A percentile compares a stretch with the other conserved stretches of the same genome.
Evolutionary conservation across 257 asterid species (phyloP).

Genomic region (Petunia axillaris): DNA sequence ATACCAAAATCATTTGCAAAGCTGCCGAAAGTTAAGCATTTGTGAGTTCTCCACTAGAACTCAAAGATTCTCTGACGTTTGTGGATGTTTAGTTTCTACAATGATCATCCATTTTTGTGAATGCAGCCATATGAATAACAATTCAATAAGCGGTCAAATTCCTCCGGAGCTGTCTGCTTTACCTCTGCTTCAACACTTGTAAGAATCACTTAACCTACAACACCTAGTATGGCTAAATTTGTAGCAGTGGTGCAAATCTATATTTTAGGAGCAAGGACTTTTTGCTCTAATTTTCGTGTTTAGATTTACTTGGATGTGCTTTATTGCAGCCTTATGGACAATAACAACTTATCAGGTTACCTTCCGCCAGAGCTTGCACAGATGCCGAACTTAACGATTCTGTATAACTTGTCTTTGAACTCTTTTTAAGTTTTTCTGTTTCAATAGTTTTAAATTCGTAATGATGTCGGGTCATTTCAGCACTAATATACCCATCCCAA

Average conservation of each 20-base stretch:
- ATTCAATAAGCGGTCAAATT: slow-evolving; percentile 89
- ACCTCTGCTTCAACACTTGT: slow-evolving; percentile 88
- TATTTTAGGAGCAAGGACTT: background rate
- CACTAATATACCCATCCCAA: background rate
- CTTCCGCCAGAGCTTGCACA: slow-evolving; percentile 83
- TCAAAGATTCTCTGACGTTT: slow-evolving; percentile 14
- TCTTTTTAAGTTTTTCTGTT: slow-evolving; percentile 13
- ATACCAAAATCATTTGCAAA: slow-evolving; percentile 79
- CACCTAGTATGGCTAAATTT: background rate
- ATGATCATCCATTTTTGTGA: slow-evolving; percentile 27
- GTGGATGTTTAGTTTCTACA: background rate
- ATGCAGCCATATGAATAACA: slow-evolving; percentile 97
- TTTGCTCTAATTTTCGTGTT: slow-evolving; percentile 5
- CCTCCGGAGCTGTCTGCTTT: slow-evolving; percentile 81
- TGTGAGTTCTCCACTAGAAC: slow-evolving; percentile 50
- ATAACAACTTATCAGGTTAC: slow-evolving; percentile 85
- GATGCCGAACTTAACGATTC: slow-evolving; percentile 61
- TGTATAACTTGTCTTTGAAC: slow-evolving; percentile 47
- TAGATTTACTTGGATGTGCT: background rate
- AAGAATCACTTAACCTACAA: slow-evolving; percentile 42
- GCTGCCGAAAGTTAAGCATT: slow-evolving; percentile 62
- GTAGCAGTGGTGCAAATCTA: background rate
- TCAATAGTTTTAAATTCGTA: background rate
- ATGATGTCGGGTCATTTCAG: background rate
- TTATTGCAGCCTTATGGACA: slow-evolving; percentile 85